Evolutionary conservation across 805 yeast species (phyloP).

Genomic region (Candida tammaniensis): DNA sequence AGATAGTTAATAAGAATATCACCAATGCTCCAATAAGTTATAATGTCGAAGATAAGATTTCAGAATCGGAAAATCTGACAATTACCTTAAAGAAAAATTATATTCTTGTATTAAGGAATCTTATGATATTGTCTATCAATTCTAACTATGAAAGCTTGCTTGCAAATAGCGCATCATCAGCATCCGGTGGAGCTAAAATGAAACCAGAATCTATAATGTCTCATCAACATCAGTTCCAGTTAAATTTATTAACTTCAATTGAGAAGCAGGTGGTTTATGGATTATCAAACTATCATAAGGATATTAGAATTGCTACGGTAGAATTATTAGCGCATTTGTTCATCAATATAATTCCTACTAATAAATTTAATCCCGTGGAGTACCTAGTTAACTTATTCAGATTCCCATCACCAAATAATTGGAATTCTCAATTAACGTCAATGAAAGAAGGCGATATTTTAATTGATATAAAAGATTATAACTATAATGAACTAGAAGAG

Average conservation of each 20-base stretch:
- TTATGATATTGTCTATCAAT: constrained; percentile 29
- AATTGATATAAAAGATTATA: constrained; percentile 8
- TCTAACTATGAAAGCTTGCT: constrained; percentile 38
- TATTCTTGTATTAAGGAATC: constrained; percentile 28
- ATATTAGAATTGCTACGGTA: constrained; percentile 35
- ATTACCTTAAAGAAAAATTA: constrained; percentile 30
- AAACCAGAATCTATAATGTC: constrained; percentile 42
- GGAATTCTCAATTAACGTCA: constrained; percentile 23
- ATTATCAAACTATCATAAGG: constrained; percentile 30
- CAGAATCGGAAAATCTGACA: constrained; percentile 11
- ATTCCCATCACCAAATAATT: constrained; percentile 28
- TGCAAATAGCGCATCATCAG: constrained; percentile 31
- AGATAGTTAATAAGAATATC: constrained; percentile 29
- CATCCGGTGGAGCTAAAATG: constrained; percentile 36
- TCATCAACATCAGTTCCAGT: constrained; percentile 38
- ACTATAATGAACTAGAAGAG: constrained; percentile 24
- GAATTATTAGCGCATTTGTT: constrained; percentile 34
- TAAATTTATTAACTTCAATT: constrained; percentile 23
- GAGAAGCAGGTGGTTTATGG: constrained; percentile 30
- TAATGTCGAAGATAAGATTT: constrained; percentile 14
- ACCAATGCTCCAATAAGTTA: constrained; percentile 17
- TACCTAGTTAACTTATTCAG: constrained; percentile 32
- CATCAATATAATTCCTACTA: constrained; percentile 37
- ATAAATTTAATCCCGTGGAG: constrained; percentile 32
- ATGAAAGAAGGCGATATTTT: constrained; percentile 5